These are phyloP conservation scores for Trichosanthes cucumerina DNA, from an alignment of 306 rosid species.

Conservation along the genomic window DNA sequence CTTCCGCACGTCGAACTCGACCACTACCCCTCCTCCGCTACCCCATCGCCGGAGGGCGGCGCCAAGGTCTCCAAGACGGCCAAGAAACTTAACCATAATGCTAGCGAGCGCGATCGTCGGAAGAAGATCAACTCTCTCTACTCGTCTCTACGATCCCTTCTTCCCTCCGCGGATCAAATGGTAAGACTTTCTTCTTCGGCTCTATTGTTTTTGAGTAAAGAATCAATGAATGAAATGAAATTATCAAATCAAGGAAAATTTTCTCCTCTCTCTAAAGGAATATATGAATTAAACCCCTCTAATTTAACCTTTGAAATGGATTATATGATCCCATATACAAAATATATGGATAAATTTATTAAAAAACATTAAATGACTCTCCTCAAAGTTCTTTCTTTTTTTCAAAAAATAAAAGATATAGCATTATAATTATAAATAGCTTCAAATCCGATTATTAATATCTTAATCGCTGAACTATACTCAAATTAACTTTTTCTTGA, in stretches of 20 bases:
- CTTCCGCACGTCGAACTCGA: background rate
- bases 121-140: conserved; percentile 58
- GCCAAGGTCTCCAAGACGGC: conserved; percentile 1
- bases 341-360: too few relatives aligned
- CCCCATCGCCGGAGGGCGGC: background rate
- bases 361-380: too few relatives aligned
- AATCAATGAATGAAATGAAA: too few relatives aligned
- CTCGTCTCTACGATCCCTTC: conserved; percentile 60
- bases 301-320: too few relatives aligned
- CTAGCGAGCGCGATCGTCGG: conserved; percentile 79
- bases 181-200: conserved; percentile 10
- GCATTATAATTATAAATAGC: background rate
- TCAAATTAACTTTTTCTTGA: too few relatives aligned
- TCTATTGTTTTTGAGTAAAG: background rate
- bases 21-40: background rate
- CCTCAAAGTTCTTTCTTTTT: too few relatives aligned
- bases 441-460: background rate
- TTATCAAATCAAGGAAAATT: too few relatives aligned
- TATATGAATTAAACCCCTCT: too few relatives aligned
- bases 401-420: too few relatives aligned
- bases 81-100: conserved; percentile 72
- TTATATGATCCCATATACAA: too few relatives aligned
- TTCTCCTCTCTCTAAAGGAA: too few relatives aligned
- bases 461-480: too few relatives aligned
- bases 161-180: conserved; percentile 42